Base-by-base conservation (phyloP, 1,139 yeast genomes). In the Magnusiomyces sp. region DNA sequence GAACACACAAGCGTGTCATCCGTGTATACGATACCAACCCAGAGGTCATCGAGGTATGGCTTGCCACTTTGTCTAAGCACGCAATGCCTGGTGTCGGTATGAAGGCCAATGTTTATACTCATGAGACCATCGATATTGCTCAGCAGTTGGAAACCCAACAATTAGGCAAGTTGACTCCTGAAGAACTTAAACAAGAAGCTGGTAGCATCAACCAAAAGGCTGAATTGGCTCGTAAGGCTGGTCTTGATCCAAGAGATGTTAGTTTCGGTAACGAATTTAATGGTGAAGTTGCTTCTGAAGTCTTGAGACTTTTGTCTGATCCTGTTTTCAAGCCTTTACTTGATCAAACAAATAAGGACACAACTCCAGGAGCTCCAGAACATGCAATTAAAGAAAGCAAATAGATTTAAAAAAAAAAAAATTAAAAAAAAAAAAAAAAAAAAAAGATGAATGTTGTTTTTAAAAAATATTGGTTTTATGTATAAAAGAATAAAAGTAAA, bases 11-110 rank as follows among this genome's bases (percentile, higher is more conserved):
- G 61, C 79, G 95, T 55, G 69, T 78, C 56, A 72, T 92, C 56
- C 74, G 75, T 55, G 86, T 89, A 17, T 89, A 78, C 73, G 97
- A 92, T 67, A 80, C 96, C 23, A 82, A 85, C 56, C 83, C 92
- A 1, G 96, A 88, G 61, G 82, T 85, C 2, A 74, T 92, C 45
- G 95, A 92, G 64, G 70, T 85, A 50, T 83, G 92, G 81, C 74
- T 90, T 52, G 80, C 95, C 32, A 85, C 84, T 57, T 71, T 92
- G 49, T 78, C 83, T 60, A 85, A 87, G 67, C 80, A 92, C 66
- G 77, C 89, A 16, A 73, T 86, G 52, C 76, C 83, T 46, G 95
- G 92, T 56, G 92, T 92, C 11, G 88, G 92, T 57, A 79, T 89
- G 66, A 81, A 81, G 62, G 94, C 95, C 41, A 75, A 76, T 52